phyloP scores from a whole-genome alignment of 2,329 filamentous ascomycete genomes.

The Ciborinia camelliae region DNA sequence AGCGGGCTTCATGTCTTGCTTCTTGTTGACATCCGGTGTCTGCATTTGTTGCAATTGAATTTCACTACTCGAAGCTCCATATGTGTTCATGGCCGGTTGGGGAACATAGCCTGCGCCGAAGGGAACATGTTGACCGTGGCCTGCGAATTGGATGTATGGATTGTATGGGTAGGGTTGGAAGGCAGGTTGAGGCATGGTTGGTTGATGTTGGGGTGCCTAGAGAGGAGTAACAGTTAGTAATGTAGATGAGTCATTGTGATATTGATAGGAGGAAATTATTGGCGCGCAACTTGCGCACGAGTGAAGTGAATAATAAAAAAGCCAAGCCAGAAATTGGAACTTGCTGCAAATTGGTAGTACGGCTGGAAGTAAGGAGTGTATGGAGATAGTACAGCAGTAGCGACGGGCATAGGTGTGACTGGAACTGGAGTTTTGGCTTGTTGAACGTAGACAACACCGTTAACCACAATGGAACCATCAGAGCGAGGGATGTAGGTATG shows the following conservation, averaged over 20 bases:
- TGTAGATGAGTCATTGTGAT: not conserved
- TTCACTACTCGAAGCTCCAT: conserved; percentile 28
- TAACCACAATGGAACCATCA: conserved; percentile 31
- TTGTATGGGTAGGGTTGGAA: conserved; percentile 10
- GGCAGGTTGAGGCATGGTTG: not conserved
- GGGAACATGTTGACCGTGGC: conserved; percentile 14
- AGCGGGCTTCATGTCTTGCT: conserved; percentile 59
- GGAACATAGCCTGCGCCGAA: conserved; percentile 21
- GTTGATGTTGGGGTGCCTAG: conserved; percentile 3
- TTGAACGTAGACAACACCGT: conserved; percentile 26
- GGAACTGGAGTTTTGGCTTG: conserved; percentile 3
- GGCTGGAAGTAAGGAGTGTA: not conserved
- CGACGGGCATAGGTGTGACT: conserved; percentile 5
- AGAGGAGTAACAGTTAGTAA: not conserved
- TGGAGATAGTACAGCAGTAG: conserved; percentile 4
- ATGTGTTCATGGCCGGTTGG: conserved; percentile 23
- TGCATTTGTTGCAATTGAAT: conserved; percentile 31
- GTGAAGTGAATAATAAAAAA: not conserved
- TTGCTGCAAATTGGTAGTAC: not conserved
- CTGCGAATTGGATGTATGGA: not conserved
- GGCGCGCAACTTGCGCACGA: not conserved
- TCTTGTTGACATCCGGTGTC: conserved; percentile 27
- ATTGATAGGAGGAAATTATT: not conserved
- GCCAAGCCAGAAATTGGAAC: not conserved
- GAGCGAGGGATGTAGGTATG: conserved; percentile 53